Evolutionary conservation across 2,329 filamentous ascomycete species (phyloP).

Genomic region (Lachnellula subtilissima): DNA sequence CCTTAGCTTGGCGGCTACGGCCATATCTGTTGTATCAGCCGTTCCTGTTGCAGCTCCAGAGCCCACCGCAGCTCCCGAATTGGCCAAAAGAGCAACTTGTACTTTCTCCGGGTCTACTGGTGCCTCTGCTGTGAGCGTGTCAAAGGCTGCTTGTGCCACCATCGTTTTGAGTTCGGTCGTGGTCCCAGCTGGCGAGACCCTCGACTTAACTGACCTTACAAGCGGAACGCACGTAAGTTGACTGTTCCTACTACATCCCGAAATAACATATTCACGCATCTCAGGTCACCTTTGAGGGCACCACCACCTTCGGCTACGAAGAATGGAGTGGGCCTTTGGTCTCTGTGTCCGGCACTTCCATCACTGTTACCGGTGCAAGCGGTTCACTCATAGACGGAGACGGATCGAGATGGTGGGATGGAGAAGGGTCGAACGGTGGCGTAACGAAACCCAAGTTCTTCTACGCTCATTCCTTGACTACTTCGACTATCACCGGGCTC

Average conservation of each 20-base stretch:
- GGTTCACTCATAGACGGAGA: slow-evolving; percentile 47
- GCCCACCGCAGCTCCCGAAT: slow-evolving; percentile 25
- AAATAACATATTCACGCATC: not conserved
- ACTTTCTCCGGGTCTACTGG: slow-evolving; percentile 44
- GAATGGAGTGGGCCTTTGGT: slow-evolving; percentile 63
- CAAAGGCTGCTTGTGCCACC: slow-evolving; percentile 47
- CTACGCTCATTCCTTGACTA: slow-evolving; percentile 46
- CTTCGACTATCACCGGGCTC: slow-evolving; percentile 44
- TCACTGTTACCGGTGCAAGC: slow-evolving; percentile 14
- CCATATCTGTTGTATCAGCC: slow-evolving; percentile 15
- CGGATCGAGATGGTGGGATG: slow-evolving; percentile 43
- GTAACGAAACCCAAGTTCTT: slow-evolving; percentile 62
- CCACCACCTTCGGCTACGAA: slow-evolving; percentile 63
- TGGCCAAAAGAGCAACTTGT: slow-evolving; percentile 36
- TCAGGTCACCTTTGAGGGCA: slow-evolving; percentile 57
- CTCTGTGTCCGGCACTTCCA: slow-evolving; percentile 26
- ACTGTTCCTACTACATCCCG: not conserved
- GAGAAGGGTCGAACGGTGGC: slow-evolving; percentile 54
- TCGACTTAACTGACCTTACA: slow-evolving; percentile 52
- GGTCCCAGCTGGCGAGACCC: slow-evolving; percentile 54
- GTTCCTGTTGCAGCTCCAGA: slow-evolving; percentile 15
- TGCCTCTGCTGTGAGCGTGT: slow-evolving; percentile 42
- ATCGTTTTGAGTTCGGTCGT: slow-evolving; percentile 50
- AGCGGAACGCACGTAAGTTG: slow-evolving; percentile 37
- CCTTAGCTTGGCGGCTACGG: slow-evolving; percentile 16